These are phyloP conservation scores for Fusarium buxicola DNA, from an alignment of 2,329 filamentous ascomycete species.

Conservation along the genomic window DNA sequence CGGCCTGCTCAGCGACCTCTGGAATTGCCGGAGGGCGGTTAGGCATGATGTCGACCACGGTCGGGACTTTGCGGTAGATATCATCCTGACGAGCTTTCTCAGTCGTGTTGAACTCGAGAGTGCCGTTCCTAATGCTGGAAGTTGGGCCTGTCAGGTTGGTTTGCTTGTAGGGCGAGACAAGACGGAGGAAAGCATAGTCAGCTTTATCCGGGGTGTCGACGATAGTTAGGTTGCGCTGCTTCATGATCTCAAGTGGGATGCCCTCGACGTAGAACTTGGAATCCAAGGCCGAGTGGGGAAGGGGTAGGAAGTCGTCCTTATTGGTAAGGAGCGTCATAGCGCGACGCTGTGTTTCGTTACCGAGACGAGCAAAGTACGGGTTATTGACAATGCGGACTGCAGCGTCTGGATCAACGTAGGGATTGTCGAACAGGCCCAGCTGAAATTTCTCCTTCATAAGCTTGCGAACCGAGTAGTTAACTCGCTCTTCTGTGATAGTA, in stretches of 20 bases:
- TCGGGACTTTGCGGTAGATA: slow-evolving; percentile 53
- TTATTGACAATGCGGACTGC: slow-evolving; percentile 57
- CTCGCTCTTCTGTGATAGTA: slow-evolving; percentile 53
- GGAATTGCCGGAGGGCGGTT: slow-evolving; percentile 57
- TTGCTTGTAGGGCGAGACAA: slow-evolving; percentile 49
- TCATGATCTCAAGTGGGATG: slow-evolving; percentile 28
- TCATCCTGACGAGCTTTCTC: slow-evolving; percentile 41
- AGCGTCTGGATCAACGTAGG: slow-evolving; percentile 58
- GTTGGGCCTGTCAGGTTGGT: slow-evolving; percentile 51
- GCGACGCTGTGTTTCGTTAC: slow-evolving; percentile 34
- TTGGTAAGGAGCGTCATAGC: slow-evolving; percentile 42
- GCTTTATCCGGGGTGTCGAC: slow-evolving; percentile 53
- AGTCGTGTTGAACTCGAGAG: slow-evolving; percentile 51
- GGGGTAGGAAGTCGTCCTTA: slow-evolving; percentile 35
- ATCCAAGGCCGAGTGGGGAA: slow-evolving; percentile 10
- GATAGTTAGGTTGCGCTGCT: slow-evolving; percentile 42
- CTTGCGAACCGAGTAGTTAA: slow-evolving; percentile 58
- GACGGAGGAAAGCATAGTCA: slow-evolving; percentile 54
- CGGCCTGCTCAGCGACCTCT: slow-evolving; percentile 53
- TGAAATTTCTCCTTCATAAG: slow-evolving; percentile 63
- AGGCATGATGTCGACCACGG: slow-evolving; percentile 57
- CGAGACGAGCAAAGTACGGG: slow-evolving; percentile 50
- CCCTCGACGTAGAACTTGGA: slow-evolving; percentile 40
- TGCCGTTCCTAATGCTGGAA: slow-evolving; percentile 50
- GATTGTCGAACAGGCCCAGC: slow-evolving; percentile 63